A percentile compares a stretch with the other conserved stretches of the same genome.
Evolutionary conservation across 139 green algal species (phyloP).

Genomic region (Tetradesmus lagerheimii): DNA sequence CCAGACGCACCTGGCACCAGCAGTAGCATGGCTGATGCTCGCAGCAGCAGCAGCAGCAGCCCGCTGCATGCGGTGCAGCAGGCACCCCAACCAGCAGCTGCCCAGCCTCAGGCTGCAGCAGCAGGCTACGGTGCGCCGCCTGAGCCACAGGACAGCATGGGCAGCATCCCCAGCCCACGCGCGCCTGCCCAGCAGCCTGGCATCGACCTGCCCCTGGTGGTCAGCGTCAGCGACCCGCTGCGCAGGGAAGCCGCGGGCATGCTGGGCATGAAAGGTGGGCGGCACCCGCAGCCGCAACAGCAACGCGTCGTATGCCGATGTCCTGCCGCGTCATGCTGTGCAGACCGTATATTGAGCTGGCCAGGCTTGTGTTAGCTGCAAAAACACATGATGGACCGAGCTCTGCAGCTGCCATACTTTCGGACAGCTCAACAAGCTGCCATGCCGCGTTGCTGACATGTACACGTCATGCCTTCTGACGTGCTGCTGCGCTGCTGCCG

Average conservation of each 20-base stretch:
- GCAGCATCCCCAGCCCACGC: conserved; percentile 14
- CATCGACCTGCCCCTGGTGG: conserved; percentile 42
- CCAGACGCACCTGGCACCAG: neutral
- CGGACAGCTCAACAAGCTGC: neutral
- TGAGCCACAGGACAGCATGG: neutral
- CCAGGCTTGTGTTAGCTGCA: too few relatives aligned
- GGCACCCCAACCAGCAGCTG: conserved; percentile 36
- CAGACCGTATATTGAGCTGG: too few relatives aligned
- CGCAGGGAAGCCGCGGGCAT: conserved; percentile 64
- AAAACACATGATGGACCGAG: too few relatives aligned
- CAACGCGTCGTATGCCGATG: too few relatives aligned
- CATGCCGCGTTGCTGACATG: neutral
- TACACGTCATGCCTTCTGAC: too few relatives aligned
- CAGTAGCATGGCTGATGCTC: neutral
- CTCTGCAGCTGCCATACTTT: too few relatives aligned
- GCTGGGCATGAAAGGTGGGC: conserved; percentile 72
- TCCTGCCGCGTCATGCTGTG: neutral
- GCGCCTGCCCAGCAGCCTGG: neutral
- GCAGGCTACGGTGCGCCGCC: neutral
- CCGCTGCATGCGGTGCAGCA: neutral
- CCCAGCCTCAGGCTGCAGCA: neutral
- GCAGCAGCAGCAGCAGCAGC: conserved; percentile 29
- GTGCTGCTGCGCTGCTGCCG: neutral
- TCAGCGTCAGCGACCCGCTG: conserved; percentile 80
- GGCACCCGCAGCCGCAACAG: neutral